Base-by-base conservation (phyloP, 2,329 filamentous ascomycete species). In the Emergomyces africanus region DNA sequence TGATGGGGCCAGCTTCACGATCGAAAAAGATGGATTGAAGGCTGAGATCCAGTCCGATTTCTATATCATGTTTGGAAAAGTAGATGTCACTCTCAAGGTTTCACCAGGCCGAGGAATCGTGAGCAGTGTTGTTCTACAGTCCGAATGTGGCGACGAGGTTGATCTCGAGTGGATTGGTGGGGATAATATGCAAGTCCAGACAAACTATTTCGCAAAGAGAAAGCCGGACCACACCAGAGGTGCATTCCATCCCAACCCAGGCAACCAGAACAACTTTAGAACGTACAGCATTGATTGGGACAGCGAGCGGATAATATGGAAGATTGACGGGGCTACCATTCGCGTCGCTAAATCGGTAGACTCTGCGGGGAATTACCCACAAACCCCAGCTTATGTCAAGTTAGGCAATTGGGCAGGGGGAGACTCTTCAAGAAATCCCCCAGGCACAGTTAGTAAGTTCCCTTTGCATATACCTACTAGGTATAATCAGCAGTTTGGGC, bases 41-140 rank as follows among this genome's bases (percentile, higher is more conserved):
- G 92, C 94, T 0, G 89, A 90, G 71, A 83, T 99, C 60, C 80
- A 81, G 64, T 95, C 89, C 63, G 82, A 92, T 67, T 96, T 94
- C 81, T 96, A 95, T 80, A 95, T 99, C 78, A 96, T 97, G 90
- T 99, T 96, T 71, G 92, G 92, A 66, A 87, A 86, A 63, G 87
- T 95, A 69, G 87, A 94, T 63, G 82, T 96, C 64, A 85, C 83
- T 56, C 81, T 96, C 79, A 90, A 92, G 75, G 84, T 89, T 41
- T 89, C 94, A 18, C 87, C 89, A 0, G 92, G 92, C 2, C 83
- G 83, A 23, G 92, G 92, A 65, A 95, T 97, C 67, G 91, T 97
- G 65, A 95, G 89, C 72, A 91, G 88, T 33, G 80, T 94, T 41
- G 90, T 97, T 15, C 78, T 97, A 63, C 85, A 95, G 74, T 96